Evolutionary conservation across 805 yeast genomes (phyloP), one percentile per base, ranked within the genome.

Genomic region (Cyberlindnera saturnus): DNA sequence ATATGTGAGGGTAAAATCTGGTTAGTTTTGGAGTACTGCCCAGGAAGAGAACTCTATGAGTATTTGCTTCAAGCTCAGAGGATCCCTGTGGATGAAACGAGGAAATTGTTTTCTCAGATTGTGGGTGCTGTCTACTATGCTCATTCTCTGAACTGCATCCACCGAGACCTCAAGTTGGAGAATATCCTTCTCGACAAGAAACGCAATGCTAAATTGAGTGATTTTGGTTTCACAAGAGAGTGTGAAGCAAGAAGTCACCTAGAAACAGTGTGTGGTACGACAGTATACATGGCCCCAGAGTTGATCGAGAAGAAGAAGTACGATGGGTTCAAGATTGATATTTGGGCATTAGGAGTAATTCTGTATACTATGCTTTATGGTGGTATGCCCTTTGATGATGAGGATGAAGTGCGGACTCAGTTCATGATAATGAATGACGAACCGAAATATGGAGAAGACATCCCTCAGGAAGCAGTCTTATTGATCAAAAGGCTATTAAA

Each of bases 221-320:
- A 91, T 65, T 90, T 91, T 64, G 99, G 99, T 0, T 91, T 91
- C 61, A 87, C 96, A 0, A 70, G 98, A 48, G 96, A 87, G 53
- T 78, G 74, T 45, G 71, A 71, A 29, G 67, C 73, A 0, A 70
- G 82, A 39, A 64, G 71, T 5, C 62, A 82, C 38, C 64, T 91
- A 30, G 85, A 82, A 39, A 93, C 96, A 0, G 72, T 89, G 1
- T 91, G 99, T 64, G 99, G 99, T 3, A 91, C 98, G 0, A 80
- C 89, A 1, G 95, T 88, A 3, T 91, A 91, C 60, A 90, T 91
- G 96, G 96, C 99, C 0, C 99, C 99, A 0, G 99, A 91, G 59
- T 69, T 93, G 48, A 68, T 90, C 15, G 68, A 70, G 43, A 73
- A 80, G 47, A 74, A 77, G 47, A 79, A 81, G 37, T 89, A 89